Conservation (phyloP, 306 rosid genomes). For the Vigna reflexopilosa region DNA sequence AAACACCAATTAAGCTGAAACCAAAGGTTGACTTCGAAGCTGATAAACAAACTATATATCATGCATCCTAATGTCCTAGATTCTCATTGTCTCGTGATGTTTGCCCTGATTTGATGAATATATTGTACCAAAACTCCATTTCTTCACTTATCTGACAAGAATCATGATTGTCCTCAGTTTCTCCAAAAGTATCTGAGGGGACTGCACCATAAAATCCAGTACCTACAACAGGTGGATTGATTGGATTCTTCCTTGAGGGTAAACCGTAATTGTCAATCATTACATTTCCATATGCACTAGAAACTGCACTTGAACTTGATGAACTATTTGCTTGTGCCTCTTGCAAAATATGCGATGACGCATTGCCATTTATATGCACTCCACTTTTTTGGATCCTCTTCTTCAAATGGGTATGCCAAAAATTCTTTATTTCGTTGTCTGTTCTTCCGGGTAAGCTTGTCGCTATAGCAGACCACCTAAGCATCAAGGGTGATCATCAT, state of each 20-base stretch:
- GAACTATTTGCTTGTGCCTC: slow-evolving; percentile 26
- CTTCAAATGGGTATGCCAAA: slow-evolving; percentile 97
- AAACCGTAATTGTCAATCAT: slow-evolving; percentile 28
- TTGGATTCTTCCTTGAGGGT: slow-evolving; percentile 15
- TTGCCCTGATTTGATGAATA: slow-evolving; percentile 52
- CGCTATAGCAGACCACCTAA: slow-evolving; percentile 96
- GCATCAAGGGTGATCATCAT: not conserved
- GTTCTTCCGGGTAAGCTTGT: slow-evolving; percentile 91
- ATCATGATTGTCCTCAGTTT: slow-evolving; percentile 36
- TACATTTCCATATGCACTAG: not conserved
- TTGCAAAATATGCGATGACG: slow-evolving; percentile 21
- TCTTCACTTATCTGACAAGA: slow-evolving; percentile 52
- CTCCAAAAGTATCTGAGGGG: slow-evolving; percentile 39
- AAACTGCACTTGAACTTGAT: slow-evolving; percentile 24
- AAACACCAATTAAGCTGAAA: slow-evolving; percentile 34
- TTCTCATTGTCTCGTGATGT: slow-evolving; percentile 33
- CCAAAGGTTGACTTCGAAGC: slow-evolving; percentile 1
- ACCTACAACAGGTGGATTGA: slow-evolving; percentile 2
- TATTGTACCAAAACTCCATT: slow-evolving; percentile 64
- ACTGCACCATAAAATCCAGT: slow-evolving; percentile 22
- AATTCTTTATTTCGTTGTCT: slow-evolving; percentile 90
- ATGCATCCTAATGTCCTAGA: slow-evolving; percentile 10
- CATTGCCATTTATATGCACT: slow-evolving; percentile 18
- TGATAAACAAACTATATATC: not conserved
- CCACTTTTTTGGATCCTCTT: slow-evolving; percentile 52